Evolutionary conservation across 257 asterid species (phyloP), one percentile per base, ranked within the genome.

Genomic region (Capsicum pubescens): DNA sequence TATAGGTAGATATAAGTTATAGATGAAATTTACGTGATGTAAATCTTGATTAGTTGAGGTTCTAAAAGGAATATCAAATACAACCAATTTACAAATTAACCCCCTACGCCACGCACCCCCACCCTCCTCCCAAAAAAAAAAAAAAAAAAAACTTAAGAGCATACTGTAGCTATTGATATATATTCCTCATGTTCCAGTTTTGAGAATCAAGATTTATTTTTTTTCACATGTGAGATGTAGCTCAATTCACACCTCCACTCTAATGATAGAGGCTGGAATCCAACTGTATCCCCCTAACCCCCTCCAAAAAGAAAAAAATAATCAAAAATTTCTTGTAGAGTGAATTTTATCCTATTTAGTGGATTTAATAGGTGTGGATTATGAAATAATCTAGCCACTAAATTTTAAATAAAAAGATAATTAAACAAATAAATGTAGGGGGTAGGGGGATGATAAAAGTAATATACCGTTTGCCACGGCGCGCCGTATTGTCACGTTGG

Each of bases 391-490:
- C 32, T 26, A 26, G 32, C 32, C 32, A 26, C 32, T 26, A 26
- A 11, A 64, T 32, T 11, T 12, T 9, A 4, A 64, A 64, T 67
- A 3, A 35, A 6, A 35, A 12, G 9, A 66, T 66, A 35, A 19
- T 15, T 39, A 68, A 68, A 15, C 3, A 36, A 68, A 68, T 15
- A 39, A 68, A 68, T 3, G 7, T 15, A 36, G 13, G 50, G 12
- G 48, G 3, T 5, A 26, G 42, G 71, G n/a, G 15, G 44, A 39
- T 39, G 44, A 39, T 39, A 39, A 39, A 39, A 39, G 44, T 3
- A 39, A 39, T 3, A 39, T 15, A n/a, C 57, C n/a, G 32, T 85
- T 67, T 50, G 84, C 59, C 42, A 69, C 84, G 52, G 76, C 82
- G 66, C 84, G 71, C 81, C 61, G 81, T 21, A 13, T 74, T 4